A percentile compares a stretch with the other conserved stretches of the same genome.
These are phyloP conservation scores for Fusarium pseudocircinatum DNA, from an alignment of 2,329 filamentous ascomycete genomes.

Conservation along the genomic window DNA sequence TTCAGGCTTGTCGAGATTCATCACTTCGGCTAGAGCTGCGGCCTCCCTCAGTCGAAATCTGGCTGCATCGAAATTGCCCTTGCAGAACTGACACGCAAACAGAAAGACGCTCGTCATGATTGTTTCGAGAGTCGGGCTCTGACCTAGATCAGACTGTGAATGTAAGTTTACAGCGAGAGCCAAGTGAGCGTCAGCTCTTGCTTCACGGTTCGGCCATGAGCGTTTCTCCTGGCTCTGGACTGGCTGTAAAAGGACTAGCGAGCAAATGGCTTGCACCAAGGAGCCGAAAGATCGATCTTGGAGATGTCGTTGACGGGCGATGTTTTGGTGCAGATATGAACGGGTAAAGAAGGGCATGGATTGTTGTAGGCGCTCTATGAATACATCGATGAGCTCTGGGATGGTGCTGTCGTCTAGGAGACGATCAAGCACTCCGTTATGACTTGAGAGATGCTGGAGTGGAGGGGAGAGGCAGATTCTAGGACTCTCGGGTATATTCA, in stretches of 20 bases:
- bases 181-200: background rate
- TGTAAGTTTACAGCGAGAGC: background rate
- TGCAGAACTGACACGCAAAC: background rate
- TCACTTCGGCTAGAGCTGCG: background rate
- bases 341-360: background rate
- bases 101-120: background rate
- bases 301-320: background rate
- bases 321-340: background rate
- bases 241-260: background rate
- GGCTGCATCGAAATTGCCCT: background rate
- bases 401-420: background rate
- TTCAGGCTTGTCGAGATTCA: background rate
- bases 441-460: background rate
- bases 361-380: background rate
- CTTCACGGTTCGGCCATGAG: background rate
- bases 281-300: background rate
- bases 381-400: background rate
- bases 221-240: background rate
- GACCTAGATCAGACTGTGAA: background rate
- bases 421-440: background rate
- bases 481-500: fast-evolving
- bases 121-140: background rate
- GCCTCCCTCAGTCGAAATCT: background rate
- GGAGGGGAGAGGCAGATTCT: fast-evolving
- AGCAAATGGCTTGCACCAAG: background rate